These are phyloP conservation scores for Leccinum obscurum DNA, from an alignment of 768 basidiomycete genomes.

Conservation along the genomic window DNA sequence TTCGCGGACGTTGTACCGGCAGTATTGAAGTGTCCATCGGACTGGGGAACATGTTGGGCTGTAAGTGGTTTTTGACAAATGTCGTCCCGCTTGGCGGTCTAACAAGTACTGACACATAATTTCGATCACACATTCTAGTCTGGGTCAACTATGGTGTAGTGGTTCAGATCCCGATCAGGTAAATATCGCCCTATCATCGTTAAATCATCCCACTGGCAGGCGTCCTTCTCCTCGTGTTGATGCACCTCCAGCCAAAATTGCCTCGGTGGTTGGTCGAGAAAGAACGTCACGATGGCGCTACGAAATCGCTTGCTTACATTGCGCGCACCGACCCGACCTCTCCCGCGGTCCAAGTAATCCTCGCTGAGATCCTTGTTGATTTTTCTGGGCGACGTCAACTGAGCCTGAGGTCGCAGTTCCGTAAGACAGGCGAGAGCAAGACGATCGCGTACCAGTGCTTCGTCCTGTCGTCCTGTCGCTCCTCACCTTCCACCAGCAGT, in stretches of 20 bases:
- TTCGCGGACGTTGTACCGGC: constrained; percentile 39
- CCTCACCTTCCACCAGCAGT: constrained; percentile 38
- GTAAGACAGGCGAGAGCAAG: constrained; percentile 34
- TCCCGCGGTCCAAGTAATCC: constrained; percentile 28
- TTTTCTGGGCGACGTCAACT: constrained; percentile 32
- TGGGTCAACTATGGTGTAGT: no score
- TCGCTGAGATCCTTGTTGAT: constrained; percentile 38
- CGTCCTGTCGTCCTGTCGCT: constrained; percentile 29
- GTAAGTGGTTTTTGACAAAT: constrained; percentile 20
- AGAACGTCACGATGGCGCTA: constrained; percentile 36
- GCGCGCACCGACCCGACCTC: constrained; percentile 25
- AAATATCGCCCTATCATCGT: not conserved
- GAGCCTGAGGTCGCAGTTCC: constrained; percentile 27
- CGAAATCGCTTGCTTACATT: constrained; percentile 31
- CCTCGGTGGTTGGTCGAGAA: constrained; percentile 42
- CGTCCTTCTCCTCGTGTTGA: constrained; percentile 34
- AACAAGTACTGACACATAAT: no score
- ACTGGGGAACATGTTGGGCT: constrained; percentile 36
- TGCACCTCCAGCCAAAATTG: constrained; percentile 42
- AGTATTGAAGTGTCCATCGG: constrained; percentile 34
- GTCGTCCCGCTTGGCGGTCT: not conserved
- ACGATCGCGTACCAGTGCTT: constrained; percentile 30
- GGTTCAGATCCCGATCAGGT: no score
- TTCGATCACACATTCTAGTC: no score
- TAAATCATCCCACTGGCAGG: constrained; percentile 38